Evolutionary conservation across 2,329 filamentous ascomycete species (phyloP), one percentile per base, ranked within the genome.

Genomic region (Nothophoma quercina): DNA sequence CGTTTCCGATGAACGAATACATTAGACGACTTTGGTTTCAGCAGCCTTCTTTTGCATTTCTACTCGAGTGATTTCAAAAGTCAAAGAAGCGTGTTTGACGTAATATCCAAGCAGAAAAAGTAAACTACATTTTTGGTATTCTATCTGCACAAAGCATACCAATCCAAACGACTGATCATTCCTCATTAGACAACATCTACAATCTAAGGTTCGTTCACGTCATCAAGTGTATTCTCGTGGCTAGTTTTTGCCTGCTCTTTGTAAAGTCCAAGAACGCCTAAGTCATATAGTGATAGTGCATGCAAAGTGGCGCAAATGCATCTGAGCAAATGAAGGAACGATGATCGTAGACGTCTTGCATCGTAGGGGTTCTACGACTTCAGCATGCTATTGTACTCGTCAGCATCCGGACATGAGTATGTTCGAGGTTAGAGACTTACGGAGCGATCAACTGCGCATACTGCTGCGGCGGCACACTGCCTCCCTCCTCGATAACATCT

Each of bases 361-460:
- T 26, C 13, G 23, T 22, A 19, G 28, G 6, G 4, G 23, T 32
- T 36, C 45, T 63, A 71, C 7, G 69, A 71, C 47, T 71, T 71
- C 40, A 71, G 42, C 69, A 71, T 71, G 1, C 68, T 71, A 36
- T 4, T 3, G 3, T 18, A 10, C 2, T 13, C 5, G 9, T 55
- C 12, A 55, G 52, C 28, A 33, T 13, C 13, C 6, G 23, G 2
- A 8, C 25, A 25, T 23, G 9, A 34, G 40, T 51, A 21, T 59
- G 41, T 29, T 23, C 2, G n/a, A 41, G 13, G 4, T 3, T n/a
- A 6, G 5, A 4, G n/a, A 69, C 71, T 66, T 62, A 74, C 69
- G 71, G 71, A 29, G 71, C 64, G 22, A 74, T 62, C 39, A 74
- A 56, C 45, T 69, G 68, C 23, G 62, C 65, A 48, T 73, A 74